Conservation (phyloP, 2,329 filamentous ascomycete species). For the Dactylellina cionopaga region DNA sequence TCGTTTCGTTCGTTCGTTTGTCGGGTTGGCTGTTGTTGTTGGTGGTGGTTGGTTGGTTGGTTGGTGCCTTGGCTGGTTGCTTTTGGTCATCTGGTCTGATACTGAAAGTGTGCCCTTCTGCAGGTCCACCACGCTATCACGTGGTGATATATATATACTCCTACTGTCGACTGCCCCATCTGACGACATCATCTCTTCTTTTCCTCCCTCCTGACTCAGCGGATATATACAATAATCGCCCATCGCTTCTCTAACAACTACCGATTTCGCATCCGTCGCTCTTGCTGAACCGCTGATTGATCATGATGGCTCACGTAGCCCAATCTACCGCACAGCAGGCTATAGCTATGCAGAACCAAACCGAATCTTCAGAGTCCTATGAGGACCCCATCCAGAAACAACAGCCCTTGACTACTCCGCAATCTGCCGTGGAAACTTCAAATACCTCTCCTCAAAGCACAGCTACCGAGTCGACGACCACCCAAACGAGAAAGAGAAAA, state of each 20-base stretch:
- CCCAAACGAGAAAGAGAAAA: constrained; percentile 48
- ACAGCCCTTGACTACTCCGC: constrained; percentile 33
- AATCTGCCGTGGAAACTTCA: constrained; percentile 30
- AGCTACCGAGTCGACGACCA: constrained; percentile 24
- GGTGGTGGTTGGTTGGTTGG: background rate
- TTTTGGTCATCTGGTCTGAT: constrained; percentile 30
- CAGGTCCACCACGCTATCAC: constrained; percentile 56
- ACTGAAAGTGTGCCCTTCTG: constrained; percentile 54
- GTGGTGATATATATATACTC: constrained; percentile 54
- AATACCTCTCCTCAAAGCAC: constrained; percentile 43
- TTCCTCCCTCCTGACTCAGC: constrained; percentile 15
- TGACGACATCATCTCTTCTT: constrained; percentile 39
- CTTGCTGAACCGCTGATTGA: constrained; percentile 11
- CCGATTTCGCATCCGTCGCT: background rate
- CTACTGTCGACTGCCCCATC: constrained; percentile 53
- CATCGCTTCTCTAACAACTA: background rate
- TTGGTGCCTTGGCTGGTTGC: constrained; percentile 17
- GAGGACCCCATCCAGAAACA: constrained; percentile 45
- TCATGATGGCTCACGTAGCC: constrained; percentile 52
- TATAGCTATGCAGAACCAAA: constrained; percentile 48
- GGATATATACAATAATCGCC: background rate
- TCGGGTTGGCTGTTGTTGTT: background rate
- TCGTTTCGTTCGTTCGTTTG: too few species aligned
- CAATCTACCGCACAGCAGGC: constrained; percentile 51
- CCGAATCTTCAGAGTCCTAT: constrained; percentile 40